Base-by-base conservation (phyloP, 176 grass and related monocot genomes). In the Poa pratensis region DNA sequence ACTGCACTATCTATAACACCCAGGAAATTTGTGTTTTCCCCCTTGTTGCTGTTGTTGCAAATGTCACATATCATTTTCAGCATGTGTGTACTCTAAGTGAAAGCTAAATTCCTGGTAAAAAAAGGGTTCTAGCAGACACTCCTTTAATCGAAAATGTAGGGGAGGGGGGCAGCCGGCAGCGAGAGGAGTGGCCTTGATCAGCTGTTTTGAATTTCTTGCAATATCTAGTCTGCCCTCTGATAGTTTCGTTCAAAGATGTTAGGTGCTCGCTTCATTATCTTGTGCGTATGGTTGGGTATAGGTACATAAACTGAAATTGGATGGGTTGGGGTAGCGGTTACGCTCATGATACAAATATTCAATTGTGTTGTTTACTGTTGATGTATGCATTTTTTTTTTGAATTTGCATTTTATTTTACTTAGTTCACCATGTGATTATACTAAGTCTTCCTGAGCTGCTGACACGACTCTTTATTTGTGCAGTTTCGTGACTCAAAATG, bases 401-500 rank as follows among this genome's bases (percentile, higher is more conserved):
- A n/a, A n/a, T n/a, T n/a, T 19, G 32, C 17, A 68, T 57, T 54
- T 77, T 69, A 12, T 11, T 73, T 72, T 40, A 63, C 11, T 78
- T 79, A 17, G 14, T 19, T 78, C 1, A 62, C n/a, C 16, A 14
- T 39, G 74, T 72, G 53, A 6, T 28, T 75, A 12, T 54, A 40
- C 40, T 22, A 72, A 30, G 3, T 73, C 34, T 71, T 58, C 64
- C 16, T 82, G 20, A 5, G 73, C 9, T 81, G 40, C n/a, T 42
- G 2, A 66, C 77, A 52, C 43, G 39, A 27, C 62, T 60, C 61
- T 49, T 16, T 77, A 16, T 69, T 59, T 6, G 9, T 87, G 52
- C 60, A 88, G 63, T 48, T 77, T 46, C 43, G 58, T 86, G 78
- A 49, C 6, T 60, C 20, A 63, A 28, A 55, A 84, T 87, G 89